Percentiles rank a stretch among this genome's conserved stretches.
Evolutionary conservation across 176 grass and related monocot genomes (phyloP).

Genomic region (Zoysia pacifica): DNA sequence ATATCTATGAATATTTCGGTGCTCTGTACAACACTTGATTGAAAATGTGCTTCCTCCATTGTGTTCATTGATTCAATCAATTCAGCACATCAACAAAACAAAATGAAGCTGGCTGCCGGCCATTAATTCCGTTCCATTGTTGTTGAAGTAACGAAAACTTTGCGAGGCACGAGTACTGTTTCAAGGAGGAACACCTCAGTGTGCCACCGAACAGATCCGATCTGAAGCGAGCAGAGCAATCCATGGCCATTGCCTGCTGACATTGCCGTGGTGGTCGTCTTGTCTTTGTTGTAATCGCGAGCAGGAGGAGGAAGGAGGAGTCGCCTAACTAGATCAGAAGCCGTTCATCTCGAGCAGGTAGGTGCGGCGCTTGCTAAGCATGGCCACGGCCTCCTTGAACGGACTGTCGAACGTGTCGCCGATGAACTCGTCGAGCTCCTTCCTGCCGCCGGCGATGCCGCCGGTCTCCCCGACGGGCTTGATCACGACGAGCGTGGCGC

Average conservation of each 20-base stretch:
- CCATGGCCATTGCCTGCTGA: constrained; percentile 33
- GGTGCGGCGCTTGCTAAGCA: constrained; percentile 62
- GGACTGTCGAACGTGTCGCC: constrained; percentile 56
- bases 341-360: constrained; percentile 87
- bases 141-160: constrained; percentile 35
- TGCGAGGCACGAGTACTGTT: constrained; percentile 30
- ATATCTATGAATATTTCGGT: not conserved
- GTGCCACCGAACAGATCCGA: constrained; percentile 7
- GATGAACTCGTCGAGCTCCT: constrained; percentile 61
- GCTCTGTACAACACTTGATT: not conserved
- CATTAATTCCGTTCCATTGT: constrained; percentile 27
- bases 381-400: constrained; percentile 49
- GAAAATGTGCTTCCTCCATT: constrained; percentile 28
- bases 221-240: constrained; percentile 30
- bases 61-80: constrained; percentile 18
- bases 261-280: not conserved
- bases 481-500: constrained; percentile 70
- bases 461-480: constrained; percentile 59
- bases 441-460: constrained; percentile 42
- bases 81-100: constrained; percentile 21
- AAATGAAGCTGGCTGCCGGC: constrained; percentile 21
- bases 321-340: constrained; percentile 35
- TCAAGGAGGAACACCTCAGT: constrained; percentile 30
- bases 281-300: not conserved
- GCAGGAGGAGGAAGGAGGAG: not conserved